Percentiles rank a stretch among this genome's conserved stretches.
Evolutionary conservation across 208 protist species (phyloP).

Genomic region (Acanthamoeba triangularis): DNA sequence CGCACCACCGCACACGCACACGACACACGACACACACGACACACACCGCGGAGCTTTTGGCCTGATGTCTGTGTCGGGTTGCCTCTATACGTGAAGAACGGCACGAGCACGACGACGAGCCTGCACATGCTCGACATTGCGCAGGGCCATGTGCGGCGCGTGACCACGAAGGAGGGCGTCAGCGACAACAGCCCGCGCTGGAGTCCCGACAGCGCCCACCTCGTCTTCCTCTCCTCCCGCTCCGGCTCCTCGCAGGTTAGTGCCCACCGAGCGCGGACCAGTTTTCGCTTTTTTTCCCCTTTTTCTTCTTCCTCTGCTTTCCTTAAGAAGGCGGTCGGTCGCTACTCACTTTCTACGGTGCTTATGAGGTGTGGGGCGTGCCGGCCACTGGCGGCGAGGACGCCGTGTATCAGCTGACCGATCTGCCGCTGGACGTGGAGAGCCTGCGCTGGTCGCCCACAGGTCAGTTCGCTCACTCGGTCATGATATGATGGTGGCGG

Average conservation of each 20-base stretch:
- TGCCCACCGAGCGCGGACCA: neutral
- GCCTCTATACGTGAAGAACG: neutral
- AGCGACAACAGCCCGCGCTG: slow-evolving; percentile 9
- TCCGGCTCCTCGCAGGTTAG: neutral
- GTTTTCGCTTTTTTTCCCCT: neutral
- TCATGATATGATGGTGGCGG: neutral
- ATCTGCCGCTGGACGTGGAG: slow-evolving; percentile 22
- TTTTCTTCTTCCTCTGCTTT: neutral
- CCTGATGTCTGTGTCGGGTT: neutral
- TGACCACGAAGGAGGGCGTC: slow-evolving; percentile 56
- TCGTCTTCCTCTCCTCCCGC: slow-evolving; percentile 37
- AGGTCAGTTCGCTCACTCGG: neutral
- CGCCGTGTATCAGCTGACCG: slow-evolving; percentile 22
- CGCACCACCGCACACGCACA: neutral
- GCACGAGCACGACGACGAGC: slow-evolving; percentile 14
- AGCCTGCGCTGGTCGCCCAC: slow-evolving; percentile 53
- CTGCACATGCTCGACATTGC: slow-evolving; percentile 50
- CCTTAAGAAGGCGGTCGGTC: neutral
- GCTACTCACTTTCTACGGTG: neutral
- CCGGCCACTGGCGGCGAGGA: neutral
- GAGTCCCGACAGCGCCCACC: slow-evolving; percentile 17
- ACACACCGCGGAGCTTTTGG: too few relatives aligned
- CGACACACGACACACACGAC: too few relatives aligned
- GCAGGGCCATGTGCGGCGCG: neutral
- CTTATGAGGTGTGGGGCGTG: slow-evolving; percentile 36